These are phyloP conservation scores for Pichia inconspicua DNA, from an alignment of 1,139 yeast genomes.

Conservation along the genomic window DNA sequence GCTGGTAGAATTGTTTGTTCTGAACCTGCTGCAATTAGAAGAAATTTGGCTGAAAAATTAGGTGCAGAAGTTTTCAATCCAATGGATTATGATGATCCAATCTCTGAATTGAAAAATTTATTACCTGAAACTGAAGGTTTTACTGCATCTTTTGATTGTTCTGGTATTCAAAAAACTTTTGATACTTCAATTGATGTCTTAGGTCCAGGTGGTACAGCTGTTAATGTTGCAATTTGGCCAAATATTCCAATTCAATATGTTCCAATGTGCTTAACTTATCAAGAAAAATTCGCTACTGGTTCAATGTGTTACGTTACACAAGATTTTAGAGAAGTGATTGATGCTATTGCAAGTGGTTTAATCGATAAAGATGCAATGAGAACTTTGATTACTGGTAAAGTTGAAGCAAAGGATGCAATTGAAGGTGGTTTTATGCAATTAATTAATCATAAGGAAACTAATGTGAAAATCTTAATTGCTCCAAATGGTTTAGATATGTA, in stretches of 20 bases:
- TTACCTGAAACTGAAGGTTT: conserved; percentile 48
- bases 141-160: conserved; percentile 52
- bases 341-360: conserved; percentile 29
- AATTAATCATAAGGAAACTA: conserved; percentile 32
- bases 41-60: conserved; percentile 43
- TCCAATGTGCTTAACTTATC: conserved; percentile 35
- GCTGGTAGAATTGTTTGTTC: conserved; percentile 48
- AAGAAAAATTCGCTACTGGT: conserved; percentile 35
- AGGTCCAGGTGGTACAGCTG: conserved; percentile 53
- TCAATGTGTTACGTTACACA: conserved; percentile 35
- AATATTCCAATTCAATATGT: conserved; percentile 30
- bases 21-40: conserved; percentile 51
- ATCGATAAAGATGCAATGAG: conserved; percentile 27
- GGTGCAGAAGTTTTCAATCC: conserved; percentile 48
- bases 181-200: conserved; percentile 44
- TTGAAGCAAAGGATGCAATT: conserved; percentile 31
- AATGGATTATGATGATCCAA: conserved; percentile 30
- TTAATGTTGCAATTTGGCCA: conserved; percentile 58
- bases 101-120: conserved; percentile 31
- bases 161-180: conserved; percentile 52
- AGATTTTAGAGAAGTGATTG: conserved; percentile 34
- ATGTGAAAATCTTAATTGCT: conserved; percentile 33
- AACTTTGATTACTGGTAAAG: conserved; percentile 32
- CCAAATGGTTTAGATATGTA: conserved; percentile 24
- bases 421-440: conserved; percentile 33